phyloP scores from a whole-genome alignment of 768 basidiomycete species.

The Asterophora parasitica region DNA sequence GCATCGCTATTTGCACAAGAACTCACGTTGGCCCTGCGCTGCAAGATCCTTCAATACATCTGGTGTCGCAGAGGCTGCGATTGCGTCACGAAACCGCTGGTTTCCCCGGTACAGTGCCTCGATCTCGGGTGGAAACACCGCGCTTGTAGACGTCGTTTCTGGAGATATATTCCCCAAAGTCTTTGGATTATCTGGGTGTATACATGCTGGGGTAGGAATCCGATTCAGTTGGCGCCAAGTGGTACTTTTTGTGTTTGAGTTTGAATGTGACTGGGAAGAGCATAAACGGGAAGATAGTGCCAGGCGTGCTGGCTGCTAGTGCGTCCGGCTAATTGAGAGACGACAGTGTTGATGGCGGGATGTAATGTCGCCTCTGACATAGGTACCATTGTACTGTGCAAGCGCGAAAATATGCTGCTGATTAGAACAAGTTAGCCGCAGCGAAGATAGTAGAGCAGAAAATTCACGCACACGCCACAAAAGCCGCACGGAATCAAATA shows the following conservation, averaged over 20 bases:
- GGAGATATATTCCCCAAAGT: not conserved
- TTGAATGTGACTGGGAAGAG: not conserved
- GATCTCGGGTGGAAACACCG: constrained; percentile 12
- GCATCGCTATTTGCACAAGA: not conserved
- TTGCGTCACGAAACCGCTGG: constrained; percentile 14
- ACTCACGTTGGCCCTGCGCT: constrained; percentile 14
- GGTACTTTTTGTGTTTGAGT: not conserved
- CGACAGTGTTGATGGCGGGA: too few relatives aligned
- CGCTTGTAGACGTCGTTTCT: not conserved
- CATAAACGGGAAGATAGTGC: not conserved
- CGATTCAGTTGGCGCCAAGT: constrained; percentile 16
- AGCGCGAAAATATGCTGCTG: too few relatives aligned
- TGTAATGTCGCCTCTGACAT: too few relatives aligned
- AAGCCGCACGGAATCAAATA: constrained; percentile 22
- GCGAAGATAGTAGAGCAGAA: too few relatives aligned
- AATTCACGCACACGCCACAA: too few relatives aligned
- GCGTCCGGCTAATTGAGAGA: too few relatives aligned
- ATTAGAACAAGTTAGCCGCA: too few relatives aligned
- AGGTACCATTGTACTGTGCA: too few relatives aligned
- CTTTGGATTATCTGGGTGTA: not conserved
- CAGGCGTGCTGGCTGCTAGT: too few relatives aligned
- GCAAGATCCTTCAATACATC: constrained; percentile 14
- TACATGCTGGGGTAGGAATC: constrained; percentile 11
- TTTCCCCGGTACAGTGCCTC: constrained; percentile 16
- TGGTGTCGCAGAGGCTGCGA: constrained; percentile 12